Conservation (phyloP, 768 basidiomycete genomes). For the Pisolithus microcarpus region DNA sequence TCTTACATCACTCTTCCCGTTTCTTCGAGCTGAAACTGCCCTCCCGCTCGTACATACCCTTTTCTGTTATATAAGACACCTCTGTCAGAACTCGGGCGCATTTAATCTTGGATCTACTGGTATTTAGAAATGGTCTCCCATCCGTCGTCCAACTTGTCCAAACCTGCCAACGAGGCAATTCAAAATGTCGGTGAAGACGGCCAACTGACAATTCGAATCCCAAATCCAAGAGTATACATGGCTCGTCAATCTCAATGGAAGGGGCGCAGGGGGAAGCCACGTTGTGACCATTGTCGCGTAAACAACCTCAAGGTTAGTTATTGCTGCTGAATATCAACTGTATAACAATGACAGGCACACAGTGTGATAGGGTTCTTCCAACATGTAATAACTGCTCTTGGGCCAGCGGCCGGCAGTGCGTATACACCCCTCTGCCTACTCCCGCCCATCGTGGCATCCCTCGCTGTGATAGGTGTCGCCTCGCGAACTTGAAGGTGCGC, state of each 20-base stretch:
- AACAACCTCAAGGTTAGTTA: constrained; percentile 63
- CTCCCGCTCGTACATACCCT: too few relatives aligned
- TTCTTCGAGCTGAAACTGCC: too few relatives aligned
- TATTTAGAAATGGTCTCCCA: constrained; percentile 1
- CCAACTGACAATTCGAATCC: constrained; percentile 58
- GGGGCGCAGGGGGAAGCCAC: constrained; percentile 65
- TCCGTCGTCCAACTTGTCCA: constrained; percentile 23
- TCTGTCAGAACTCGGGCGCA: constrained; percentile 33
- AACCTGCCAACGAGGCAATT: constrained; percentile 29
- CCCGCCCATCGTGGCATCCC: constrained; percentile 72
- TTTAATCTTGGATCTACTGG: too few relatives aligned
- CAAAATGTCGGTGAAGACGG: constrained; percentile 41
- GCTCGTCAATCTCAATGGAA: constrained; percentile 70
- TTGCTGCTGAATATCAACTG: background rate
- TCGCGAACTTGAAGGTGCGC: constrained; percentile 58
- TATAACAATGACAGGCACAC: constrained; percentile 9
- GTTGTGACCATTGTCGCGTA: constrained; percentile 65
- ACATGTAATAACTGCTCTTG: constrained; percentile 68
- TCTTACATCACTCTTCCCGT: too few relatives aligned
- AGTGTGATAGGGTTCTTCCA: constrained; percentile 69
- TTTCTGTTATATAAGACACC: constrained; percentile 27
- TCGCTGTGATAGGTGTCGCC: constrained; percentile 63
- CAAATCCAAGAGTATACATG: constrained; percentile 60
- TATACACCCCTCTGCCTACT: constrained; percentile 67
- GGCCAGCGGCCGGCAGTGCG: constrained; percentile 57